Conservation (phyloP, 2,329 filamentous ascomycete species). For the Botrytis hyacinthi region DNA sequence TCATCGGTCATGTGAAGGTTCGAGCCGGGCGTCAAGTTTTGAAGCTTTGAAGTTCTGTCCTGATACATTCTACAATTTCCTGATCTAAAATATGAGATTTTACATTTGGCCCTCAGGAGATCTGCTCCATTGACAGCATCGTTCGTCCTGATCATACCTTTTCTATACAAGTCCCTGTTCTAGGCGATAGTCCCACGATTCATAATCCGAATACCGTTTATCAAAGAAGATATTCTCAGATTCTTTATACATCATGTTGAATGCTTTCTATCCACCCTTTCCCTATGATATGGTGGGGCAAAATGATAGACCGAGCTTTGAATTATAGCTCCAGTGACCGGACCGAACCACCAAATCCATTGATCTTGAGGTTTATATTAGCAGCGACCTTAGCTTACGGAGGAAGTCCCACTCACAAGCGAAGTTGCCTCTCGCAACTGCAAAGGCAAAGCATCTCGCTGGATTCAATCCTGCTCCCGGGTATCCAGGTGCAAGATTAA, state of each 20-base stretch:
- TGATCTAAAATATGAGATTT: background rate
- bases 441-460: slow-evolving; percentile 45
- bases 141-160: background rate
- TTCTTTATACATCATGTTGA: background rate
- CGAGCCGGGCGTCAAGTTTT: background rate
- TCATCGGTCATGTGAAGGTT: background rate
- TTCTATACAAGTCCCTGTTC: background rate
- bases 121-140: background rate
- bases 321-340: slow-evolving; percentile 37
- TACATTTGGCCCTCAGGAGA: background rate
- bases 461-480: slow-evolving; percentile 44
- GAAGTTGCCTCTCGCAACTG: slow-evolving; percentile 40
- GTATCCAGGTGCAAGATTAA: slow-evolving; percentile 41
- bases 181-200: no score
- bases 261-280: background rate
- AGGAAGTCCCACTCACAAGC: slow-evolving; percentile 14
- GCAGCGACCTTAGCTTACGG: background rate
- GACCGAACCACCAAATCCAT: slow-evolving; percentile 43
- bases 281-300: slow-evolving; percentile 36
- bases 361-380: slow-evolving; percentile 33
- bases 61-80: background rate
- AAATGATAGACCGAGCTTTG: slow-evolving; percentile 36
- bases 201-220: background rate
- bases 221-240: background rate
- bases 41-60: background rate